Evolutionary conservation across 2,329 filamentous ascomycete species (phyloP).

Genomic region (Triangularia setosa): DNA sequence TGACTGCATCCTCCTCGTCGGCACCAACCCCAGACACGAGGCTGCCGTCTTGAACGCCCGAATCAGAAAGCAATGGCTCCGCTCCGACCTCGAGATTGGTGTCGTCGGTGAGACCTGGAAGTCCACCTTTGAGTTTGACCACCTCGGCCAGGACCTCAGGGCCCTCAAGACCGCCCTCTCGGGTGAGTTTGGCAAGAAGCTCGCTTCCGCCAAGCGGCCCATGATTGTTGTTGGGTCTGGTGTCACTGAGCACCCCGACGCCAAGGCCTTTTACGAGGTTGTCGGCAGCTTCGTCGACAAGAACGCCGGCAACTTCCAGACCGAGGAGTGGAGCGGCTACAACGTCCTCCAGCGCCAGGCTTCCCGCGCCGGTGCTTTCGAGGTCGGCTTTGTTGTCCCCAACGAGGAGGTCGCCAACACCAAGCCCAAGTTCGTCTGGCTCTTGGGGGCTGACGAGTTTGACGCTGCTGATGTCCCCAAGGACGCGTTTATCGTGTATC

Average conservation of each 20-base stretch:
- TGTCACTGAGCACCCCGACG: conserved; percentile 84
- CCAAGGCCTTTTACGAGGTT: conserved; percentile 89
- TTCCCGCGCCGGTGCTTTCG: conserved; percentile 87
- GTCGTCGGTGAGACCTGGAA: conserved; percentile 88
- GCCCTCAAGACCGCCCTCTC: conserved; percentile 81
- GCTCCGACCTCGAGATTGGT: conserved; percentile 89
- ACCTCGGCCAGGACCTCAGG: conserved; percentile 74
- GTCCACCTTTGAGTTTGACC: conserved; percentile 92
- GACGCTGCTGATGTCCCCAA: conserved; percentile 82
- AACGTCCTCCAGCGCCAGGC: conserved; percentile 93
- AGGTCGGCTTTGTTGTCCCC: conserved; percentile 89
- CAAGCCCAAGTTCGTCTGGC: conserved; percentile 92
- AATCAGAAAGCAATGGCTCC: conserved; percentile 96
- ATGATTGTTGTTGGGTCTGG: conserved; percentile 97
- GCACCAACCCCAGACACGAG: conserved; percentile 93
- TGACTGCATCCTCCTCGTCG: conserved; percentile 85
- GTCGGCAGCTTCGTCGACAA: conserved; percentile 90
- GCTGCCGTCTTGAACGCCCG: conserved; percentile 92
- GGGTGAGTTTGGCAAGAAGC: conserved; percentile 88
- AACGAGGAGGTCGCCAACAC: conserved; percentile 77
- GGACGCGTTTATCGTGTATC: conserved; percentile 94
- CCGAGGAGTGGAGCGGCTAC: conserved; percentile 92
- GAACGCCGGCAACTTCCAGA: conserved; percentile 82
- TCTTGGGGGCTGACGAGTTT: conserved; percentile 92
- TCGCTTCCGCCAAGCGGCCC: conserved; percentile 79